phyloP scores from a whole-genome alignment of 306 rosid species.

The Rosa chinensis region DNA sequence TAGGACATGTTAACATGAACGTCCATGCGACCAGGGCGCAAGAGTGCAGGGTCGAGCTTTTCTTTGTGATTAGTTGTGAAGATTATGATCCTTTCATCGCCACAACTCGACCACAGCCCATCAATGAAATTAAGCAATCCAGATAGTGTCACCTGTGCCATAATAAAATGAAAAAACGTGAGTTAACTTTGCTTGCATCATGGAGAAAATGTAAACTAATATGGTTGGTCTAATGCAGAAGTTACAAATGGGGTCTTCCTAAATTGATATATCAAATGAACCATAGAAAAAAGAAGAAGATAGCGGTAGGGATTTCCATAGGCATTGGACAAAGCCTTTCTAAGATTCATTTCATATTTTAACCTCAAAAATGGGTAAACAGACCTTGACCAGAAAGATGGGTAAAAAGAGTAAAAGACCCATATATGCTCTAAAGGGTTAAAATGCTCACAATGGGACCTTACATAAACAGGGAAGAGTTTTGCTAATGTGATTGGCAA shows the following conservation, averaged over 20 bases:
- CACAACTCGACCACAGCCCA: conserved; percentile 52
- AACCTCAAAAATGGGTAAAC: no score
- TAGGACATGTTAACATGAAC: conserved; percentile 53
- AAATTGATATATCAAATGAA: no score
- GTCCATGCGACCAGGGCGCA: conserved; percentile 54
- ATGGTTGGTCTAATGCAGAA: neutral
- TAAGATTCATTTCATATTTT: neutral
- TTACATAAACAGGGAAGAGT: neutral
- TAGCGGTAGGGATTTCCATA: no score
- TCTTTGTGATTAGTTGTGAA: conserved; percentile 54
- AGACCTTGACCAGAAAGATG: neutral
- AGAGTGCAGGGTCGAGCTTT: conserved; percentile 41
- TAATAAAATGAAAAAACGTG: neutral
- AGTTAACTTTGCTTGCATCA: neutral
- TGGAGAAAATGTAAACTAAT: neutral
- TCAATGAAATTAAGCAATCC: conserved; percentile 52
- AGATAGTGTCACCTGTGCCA: conserved; percentile 37
- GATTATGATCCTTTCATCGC: conserved; percentile 49
- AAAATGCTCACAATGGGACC: no score
- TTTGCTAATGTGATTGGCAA: neutral
- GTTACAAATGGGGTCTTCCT: neutral
- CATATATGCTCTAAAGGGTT: no score
- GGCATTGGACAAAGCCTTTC: neutral
- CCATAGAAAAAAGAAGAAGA: no score
- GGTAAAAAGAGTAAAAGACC: neutral